Evolutionary conservation across 2,329 filamentous ascomycete species (phyloP).

Genomic region (Rutstroemia sp.): DNA sequence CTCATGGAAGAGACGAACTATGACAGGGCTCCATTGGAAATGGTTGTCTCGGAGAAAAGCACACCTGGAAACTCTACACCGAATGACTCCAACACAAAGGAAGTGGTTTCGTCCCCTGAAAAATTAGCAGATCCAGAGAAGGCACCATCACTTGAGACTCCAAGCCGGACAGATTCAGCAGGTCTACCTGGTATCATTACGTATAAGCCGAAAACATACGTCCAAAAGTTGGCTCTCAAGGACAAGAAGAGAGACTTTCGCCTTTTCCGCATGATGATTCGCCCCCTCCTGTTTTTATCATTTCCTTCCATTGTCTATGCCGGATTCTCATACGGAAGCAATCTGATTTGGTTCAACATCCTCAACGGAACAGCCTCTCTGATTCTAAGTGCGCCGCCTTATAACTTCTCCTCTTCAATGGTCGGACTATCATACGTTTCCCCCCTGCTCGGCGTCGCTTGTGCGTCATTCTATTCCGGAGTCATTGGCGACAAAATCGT

Average conservation of each 20-base stretch:
- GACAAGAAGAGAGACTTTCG: slow-evolving; percentile 24
- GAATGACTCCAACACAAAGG: slow-evolving; percentile 2
- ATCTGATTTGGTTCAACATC: slow-evolving; percentile 32
- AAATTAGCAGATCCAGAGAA: slow-evolving; percentile 16
- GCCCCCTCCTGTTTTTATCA: slow-evolving; percentile 28
- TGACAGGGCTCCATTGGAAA: slow-evolving; percentile 17
- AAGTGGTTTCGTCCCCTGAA: background rate
- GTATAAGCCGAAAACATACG: slow-evolving; percentile 21
- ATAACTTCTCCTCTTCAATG: slow-evolving; percentile 30
- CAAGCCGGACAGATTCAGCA: background rate
- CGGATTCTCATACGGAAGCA: slow-evolving; percentile 31
- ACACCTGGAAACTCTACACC: slow-evolving; percentile 12
- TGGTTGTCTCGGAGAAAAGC: background rate
- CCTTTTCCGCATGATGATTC: slow-evolving; percentile 26
- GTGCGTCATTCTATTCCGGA: slow-evolving; percentile 26
- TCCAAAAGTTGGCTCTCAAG: slow-evolving; percentile 22
- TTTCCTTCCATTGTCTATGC: slow-evolving; percentile 31
- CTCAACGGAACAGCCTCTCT: slow-evolving; percentile 30
- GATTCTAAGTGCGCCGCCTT: slow-evolving; percentile 29
- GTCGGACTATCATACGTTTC: slow-evolving; percentile 30
- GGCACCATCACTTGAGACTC: background rate
- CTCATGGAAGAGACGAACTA: slow-evolving; percentile 53
- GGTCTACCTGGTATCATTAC: slow-evolving; percentile 3
- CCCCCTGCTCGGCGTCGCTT: slow-evolving; percentile 25
- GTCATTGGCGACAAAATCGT: slow-evolving; percentile 26